Percentiles rank a stretch among this genome's conserved stretches.
These are phyloP conservation scores for Cryomyces antarcticus DNA, from an alignment of 495 filamentous ascomycete species.

Conservation along the genomic window DNA sequence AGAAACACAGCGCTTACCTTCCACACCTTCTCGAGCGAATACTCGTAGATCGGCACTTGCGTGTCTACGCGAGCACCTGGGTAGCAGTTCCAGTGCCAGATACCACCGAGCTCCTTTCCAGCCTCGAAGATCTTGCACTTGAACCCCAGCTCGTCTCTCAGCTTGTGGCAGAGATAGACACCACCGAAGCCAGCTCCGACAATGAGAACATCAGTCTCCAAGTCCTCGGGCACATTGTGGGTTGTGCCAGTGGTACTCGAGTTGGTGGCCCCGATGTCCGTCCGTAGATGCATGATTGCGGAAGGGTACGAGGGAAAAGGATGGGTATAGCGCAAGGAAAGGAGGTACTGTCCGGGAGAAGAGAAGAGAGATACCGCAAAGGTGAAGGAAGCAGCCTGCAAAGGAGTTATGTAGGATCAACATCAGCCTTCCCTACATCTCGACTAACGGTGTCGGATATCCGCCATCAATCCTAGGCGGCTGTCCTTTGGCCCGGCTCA, in stretches of 20 bases:
- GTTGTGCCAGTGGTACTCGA: not conserved
- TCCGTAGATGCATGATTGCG: conserved; percentile 8
- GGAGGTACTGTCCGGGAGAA: no score
- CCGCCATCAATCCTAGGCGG: no score
- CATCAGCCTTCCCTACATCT: no score
- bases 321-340: no score
- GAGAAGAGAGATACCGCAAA: no score
- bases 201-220: conserved; percentile 25
- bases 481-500: no score
- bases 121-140: conserved; percentile 26
- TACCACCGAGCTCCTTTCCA: conserved; percentile 28
- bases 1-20: conserved; percentile 5
- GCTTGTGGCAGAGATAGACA: conserved; percentile 21
- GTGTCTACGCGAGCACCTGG: conserved; percentile 24
- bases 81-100: conserved; percentile 24
- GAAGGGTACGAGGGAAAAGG: no score
- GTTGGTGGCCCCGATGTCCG: conserved; percentile 10
- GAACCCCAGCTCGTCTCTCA: conserved; percentile 24
- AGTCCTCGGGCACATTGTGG: conserved; percentile 8
- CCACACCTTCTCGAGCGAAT: conserved; percentile 20
- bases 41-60: conserved; percentile 22
- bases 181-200: conserved; percentile 33
- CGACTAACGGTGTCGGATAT: no score
- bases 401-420: no score
- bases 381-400: no score